Conservation (phyloP, 441 rosid species). For the Aleurites moluccanus region DNA sequence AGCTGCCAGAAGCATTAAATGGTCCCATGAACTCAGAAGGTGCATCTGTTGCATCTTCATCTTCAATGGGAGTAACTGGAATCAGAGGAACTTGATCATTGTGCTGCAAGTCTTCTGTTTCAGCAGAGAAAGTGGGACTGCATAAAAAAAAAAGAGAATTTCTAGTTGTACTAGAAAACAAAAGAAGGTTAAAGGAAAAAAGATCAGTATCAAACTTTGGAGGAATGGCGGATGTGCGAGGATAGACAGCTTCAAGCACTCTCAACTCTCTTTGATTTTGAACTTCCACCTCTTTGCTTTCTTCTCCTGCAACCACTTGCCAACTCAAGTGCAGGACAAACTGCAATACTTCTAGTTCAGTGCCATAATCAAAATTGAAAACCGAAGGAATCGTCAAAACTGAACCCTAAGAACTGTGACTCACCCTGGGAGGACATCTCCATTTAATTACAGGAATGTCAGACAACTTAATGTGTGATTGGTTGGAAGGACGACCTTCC, state of each 20-base stretch:
- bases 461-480: constrained; percentile 53
- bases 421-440: constrained; percentile 74
- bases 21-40: constrained; percentile 42
- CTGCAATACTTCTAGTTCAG: constrained; percentile 43
- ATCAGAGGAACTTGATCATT: constrained; percentile 52
- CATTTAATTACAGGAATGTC: constrained; percentile 73
- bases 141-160: constrained; percentile 17
- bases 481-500: constrained; percentile 54
- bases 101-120: constrained; percentile 38
- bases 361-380: constrained; percentile 18
- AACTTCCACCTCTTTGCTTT: constrained; percentile 48
- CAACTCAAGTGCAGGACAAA: constrained; percentile 38
- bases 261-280: constrained; percentile 54
- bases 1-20: constrained; percentile 33
- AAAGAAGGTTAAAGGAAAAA: constrained; percentile 14
- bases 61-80: constrained; percentile 89
- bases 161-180: constrained; percentile 17
- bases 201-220: constrained; percentile 33
- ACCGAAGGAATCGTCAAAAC: neutral
- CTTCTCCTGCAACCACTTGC: constrained; percentile 60
- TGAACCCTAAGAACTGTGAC: constrained; percentile 18
- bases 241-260: constrained; percentile 65
- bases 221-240: constrained; percentile 56
- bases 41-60: constrained; percentile 64
- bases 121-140: constrained; percentile 69